Evolutionary conservation across 768 basidiomycete genomes (phyloP).

Genomic region (Paxillus rubicundulus): DNA sequence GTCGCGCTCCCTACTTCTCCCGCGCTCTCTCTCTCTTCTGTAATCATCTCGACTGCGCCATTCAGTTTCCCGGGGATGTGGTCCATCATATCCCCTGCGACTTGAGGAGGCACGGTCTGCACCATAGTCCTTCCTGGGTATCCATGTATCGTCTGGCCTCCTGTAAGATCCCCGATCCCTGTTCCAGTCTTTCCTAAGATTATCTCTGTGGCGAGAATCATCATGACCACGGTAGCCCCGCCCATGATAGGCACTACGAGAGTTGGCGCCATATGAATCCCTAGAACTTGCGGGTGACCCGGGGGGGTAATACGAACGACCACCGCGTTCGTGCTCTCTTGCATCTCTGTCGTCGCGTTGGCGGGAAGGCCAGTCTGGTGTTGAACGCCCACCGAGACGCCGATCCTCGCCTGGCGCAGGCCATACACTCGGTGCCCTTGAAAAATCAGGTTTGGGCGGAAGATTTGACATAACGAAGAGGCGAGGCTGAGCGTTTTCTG

Average conservation of each 20-base stretch:
- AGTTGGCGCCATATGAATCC: conserved; percentile 14
- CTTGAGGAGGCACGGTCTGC: conserved; percentile 9
- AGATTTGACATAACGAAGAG: conserved; percentile 24
- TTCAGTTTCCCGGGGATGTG: conserved; percentile 11
- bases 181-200: conserved; percentile 26
- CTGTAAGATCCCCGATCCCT: conserved; percentile 18
- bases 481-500: neutral
- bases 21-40: conserved; percentile 20
- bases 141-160: conserved; percentile 17
- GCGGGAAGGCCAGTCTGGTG: conserved; percentile 25
- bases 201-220: conserved; percentile 18
- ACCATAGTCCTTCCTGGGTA: conserved; percentile 15
- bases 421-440: conserved; percentile 17
- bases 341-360: conserved; percentile 24
- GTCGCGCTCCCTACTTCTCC: conserved; percentile 23
- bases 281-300: conserved; percentile 12
- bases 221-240: conserved; percentile 22
- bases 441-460: conserved; percentile 31
- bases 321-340: conserved; percentile 21
- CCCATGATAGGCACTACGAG: conserved; percentile 18
- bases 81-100: conserved; percentile 13
- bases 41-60: conserved; percentile 23
- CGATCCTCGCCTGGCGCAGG: conserved; percentile 24
- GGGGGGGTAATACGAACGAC: conserved; percentile 15
- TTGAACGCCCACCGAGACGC: conserved; percentile 16